Evolutionary conservation across 2,329 filamentous ascomycete species (phyloP).

Genomic region (Phyllosticta citribraziliensis): DNA sequence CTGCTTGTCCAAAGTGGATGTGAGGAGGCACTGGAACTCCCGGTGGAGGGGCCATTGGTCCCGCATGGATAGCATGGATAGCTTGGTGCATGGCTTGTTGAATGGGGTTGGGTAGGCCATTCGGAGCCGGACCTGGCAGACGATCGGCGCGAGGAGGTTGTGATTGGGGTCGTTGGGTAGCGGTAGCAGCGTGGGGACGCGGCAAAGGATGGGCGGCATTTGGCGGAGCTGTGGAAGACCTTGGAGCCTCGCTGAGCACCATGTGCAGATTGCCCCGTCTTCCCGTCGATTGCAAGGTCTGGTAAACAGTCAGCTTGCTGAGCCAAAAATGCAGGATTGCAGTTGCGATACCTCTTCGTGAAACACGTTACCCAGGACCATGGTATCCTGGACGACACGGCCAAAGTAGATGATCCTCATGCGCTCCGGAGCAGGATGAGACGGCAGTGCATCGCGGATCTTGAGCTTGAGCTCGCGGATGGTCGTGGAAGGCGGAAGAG

Average conservation of each 20-base stretch:
- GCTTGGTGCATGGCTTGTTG: too few species aligned
- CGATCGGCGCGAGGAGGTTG: slow-evolving; percentile 3
- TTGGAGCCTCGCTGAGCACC: slow-evolving; percentile 14
- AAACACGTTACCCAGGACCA: slow-evolving; percentile 41
- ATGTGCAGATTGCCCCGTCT: slow-evolving; percentile 10
- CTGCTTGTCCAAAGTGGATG: too few species aligned
- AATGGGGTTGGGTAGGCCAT: too few species aligned
- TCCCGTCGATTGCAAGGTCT: slow-evolving; percentile 25
- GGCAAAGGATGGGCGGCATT: slow-evolving; percentile 21
- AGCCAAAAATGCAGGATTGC: background rate
- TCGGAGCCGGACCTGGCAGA: background rate
- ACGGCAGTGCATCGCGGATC: slow-evolving; percentile 41
- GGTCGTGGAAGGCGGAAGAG: slow-evolving; percentile 31
- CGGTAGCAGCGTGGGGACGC: slow-evolving; percentile 19
- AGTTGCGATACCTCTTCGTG: slow-evolving; percentile 23
- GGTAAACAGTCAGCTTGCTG: background rate
- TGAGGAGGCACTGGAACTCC: too few species aligned
- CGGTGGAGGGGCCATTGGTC: too few species aligned
- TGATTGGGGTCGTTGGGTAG: slow-evolving; percentile 2
- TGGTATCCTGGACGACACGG: slow-evolving; percentile 39
- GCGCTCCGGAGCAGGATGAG: slow-evolving; percentile 25
- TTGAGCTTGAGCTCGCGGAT: slow-evolving; percentile 43
- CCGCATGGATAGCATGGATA: too few species aligned
- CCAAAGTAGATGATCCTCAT: slow-evolving; percentile 53
- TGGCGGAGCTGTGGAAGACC: slow-evolving; percentile 27